A percentile compares a stretch with the other conserved stretches of the same genome.
Evolutionary conservation across 2,329 filamentous ascomycete species (phyloP).

Genomic region (Tolypocladium amazonense): DNA sequence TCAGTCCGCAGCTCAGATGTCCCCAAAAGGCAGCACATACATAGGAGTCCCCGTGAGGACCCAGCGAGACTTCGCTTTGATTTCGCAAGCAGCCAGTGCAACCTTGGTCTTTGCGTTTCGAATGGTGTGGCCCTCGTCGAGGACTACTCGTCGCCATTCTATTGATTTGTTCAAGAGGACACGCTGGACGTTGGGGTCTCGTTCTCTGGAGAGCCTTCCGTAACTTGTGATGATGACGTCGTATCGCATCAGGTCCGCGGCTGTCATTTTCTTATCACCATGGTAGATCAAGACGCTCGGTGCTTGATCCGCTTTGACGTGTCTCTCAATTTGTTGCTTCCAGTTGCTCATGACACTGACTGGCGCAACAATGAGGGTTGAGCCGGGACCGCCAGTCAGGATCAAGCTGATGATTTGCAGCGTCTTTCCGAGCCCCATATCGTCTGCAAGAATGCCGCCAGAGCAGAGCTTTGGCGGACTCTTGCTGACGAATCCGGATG

Average conservation of each 20-base stretch:
- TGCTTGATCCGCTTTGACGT: conserved; percentile 52
- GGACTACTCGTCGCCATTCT: conserved; percentile 67
- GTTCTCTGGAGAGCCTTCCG: conserved; percentile 61
- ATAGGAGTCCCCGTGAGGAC: conserved; percentile 73
- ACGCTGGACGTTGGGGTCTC: conserved; percentile 31
- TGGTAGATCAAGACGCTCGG: conserved; percentile 68
- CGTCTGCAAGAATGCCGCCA: conserved; percentile 76
- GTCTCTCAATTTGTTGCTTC: conserved; percentile 66
- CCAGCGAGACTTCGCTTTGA: conserved; percentile 68
- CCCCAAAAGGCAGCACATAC: conserved; percentile 24
- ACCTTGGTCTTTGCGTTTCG: conserved; percentile 67
- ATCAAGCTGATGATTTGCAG: conserved; percentile 77
- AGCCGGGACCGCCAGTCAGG: conserved; percentile 42
- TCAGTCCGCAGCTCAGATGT: not conserved
- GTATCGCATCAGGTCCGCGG: conserved; percentile 49
- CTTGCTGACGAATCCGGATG: conserved; percentile 47
- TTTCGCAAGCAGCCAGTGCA: conserved; percentile 54
- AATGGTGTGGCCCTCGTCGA: conserved; percentile 78
- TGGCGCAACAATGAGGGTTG: conserved; percentile 72
- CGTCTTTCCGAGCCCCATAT: conserved; percentile 90
- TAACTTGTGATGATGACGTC: conserved; percentile 81
- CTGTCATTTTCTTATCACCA: conserved; percentile 47
- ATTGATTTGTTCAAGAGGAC: conserved; percentile 27
- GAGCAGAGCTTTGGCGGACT: conserved; percentile 54
- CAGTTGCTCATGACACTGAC: conserved; percentile 87